Conservation (phyloP, 139 green algal genomes). For the Chlamydomonas schloesseri region DNA sequence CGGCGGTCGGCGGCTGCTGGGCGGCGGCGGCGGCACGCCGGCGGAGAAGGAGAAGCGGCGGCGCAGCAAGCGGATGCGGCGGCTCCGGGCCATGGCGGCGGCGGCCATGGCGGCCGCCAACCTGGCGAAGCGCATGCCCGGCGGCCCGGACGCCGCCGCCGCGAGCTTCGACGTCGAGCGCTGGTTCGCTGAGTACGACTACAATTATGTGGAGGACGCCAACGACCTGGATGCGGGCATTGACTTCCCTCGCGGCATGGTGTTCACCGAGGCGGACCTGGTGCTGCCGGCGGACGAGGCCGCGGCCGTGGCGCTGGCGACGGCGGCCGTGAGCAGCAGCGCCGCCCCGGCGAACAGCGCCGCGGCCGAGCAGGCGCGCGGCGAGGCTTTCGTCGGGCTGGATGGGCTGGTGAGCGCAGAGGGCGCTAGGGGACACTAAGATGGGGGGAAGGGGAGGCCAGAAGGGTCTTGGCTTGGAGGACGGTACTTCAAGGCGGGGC, state of each 20-base stretch:
- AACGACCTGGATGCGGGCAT: constrained; percentile 32
- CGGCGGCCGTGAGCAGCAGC: not conserved
- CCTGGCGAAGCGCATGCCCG: too few relatives aligned
- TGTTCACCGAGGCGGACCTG: constrained; percentile 12
- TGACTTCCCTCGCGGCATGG: constrained; percentile 20
- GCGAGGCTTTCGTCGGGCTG: constrained; percentile 33
- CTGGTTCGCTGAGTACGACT: not conserved
- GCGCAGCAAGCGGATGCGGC: too few relatives aligned
- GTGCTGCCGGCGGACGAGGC: constrained; percentile 31
- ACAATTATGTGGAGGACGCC: constrained; percentile 21
- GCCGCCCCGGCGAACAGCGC: not conserved
- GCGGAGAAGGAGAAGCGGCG: too few relatives aligned
- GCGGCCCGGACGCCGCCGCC: too few relatives aligned
- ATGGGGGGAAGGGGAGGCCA: not conserved
- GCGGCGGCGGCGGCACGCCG: too few relatives aligned
- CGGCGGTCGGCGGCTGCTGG: too few relatives aligned
- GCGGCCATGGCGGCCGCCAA: too few relatives aligned
- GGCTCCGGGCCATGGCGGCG: too few relatives aligned
- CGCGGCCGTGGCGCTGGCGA: not conserved
- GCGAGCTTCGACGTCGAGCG: too few relatives aligned
- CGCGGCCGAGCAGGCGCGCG: constrained; percentile 16
- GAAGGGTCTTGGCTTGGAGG: too few relatives aligned
- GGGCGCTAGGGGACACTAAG: not conserved
- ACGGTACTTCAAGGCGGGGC: too few relatives aligned
- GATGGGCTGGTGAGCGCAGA: constrained; percentile 37